Evolutionary conservation across 345 rosid genomes (phyloP).

Genomic region (Conringia planisiliqua): DNA sequence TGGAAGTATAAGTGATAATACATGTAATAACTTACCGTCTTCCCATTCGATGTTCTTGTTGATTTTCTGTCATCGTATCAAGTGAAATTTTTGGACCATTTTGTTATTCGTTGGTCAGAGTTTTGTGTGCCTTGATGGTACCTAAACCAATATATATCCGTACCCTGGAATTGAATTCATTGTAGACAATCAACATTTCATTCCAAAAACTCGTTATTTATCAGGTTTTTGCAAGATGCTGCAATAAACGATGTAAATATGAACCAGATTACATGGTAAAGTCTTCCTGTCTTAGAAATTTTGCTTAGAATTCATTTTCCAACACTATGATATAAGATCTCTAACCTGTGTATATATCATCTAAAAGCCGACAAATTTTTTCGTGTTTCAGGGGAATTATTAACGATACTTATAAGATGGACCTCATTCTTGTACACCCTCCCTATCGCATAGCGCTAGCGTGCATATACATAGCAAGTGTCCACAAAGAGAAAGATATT

Average conservation of each 20-base stretch:
- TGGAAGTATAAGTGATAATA: not conserved
- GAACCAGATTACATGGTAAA: constrained; percentile 83
- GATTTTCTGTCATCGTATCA: not conserved
- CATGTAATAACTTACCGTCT: not conserved
- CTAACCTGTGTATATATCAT: not conserved
- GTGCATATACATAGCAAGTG: constrained; percentile 82
- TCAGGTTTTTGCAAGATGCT: constrained; percentile 79
- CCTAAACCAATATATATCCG: not conserved
- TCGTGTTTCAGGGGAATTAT: constrained; percentile 64
- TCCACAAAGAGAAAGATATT: constrained; percentile 64
- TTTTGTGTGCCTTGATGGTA: not conserved
- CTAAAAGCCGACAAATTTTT: not conserved
- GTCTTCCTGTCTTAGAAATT: not conserved
- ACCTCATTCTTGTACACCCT: constrained; percentile 83
- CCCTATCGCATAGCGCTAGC: constrained; percentile 88
- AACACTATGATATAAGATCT: not conserved
- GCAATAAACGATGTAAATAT: constrained; percentile 57
- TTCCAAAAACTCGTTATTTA: not conserved
- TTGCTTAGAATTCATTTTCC: not conserved
- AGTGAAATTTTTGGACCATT: not conserved
- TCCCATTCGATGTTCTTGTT: not conserved
- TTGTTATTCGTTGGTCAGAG: not conserved
- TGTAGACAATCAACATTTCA: not conserved
- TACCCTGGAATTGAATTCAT: not conserved
- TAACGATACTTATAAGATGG: constrained; percentile 95